phyloP scores from a whole-genome alignment of 169 alveolate genomes.

The Plasmodium chabaudi region DNA sequence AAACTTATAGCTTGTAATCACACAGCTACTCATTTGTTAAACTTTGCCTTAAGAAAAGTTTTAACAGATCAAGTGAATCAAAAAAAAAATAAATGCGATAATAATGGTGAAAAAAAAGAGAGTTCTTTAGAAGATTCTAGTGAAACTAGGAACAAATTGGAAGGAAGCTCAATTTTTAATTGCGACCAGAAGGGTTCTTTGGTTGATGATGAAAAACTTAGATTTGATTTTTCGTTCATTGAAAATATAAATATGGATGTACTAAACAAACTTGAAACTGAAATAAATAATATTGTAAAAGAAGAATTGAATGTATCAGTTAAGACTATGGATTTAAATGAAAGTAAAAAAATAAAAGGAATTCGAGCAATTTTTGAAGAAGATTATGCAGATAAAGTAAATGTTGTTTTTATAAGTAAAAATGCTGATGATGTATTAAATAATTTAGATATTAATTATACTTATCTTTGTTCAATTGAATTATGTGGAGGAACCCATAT shows the following conservation, averaged over 20 bases:
- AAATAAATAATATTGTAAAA: slow-evolving; percentile 81
- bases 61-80: slow-evolving; percentile 19
- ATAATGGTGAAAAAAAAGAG: background rate
- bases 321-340: slow-evolving; percentile 78
- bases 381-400: slow-evolving; percentile 93
- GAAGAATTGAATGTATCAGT: slow-evolving; percentile 80
- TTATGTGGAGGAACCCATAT: slow-evolving; percentile 95
- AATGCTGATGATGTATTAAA: slow-evolving; percentile 78
- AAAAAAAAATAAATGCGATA: background rate
- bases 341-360: slow-evolving; percentile 86
- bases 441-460: slow-evolving; percentile 74
- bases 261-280: slow-evolving; percentile 79
- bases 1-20: slow-evolving; percentile 92
- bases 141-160: background rate
- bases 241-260: slow-evolving; percentile 82
- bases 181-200: slow-evolving; percentile 91
- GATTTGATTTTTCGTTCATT: slow-evolving; percentile 89
- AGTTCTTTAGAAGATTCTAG: background rate
- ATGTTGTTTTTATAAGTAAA: slow-evolving; percentile 92
- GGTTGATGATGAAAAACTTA: slow-evolving; percentile 88
- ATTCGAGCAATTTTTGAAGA: slow-evolving; percentile 92
- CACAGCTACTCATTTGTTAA: slow-evolving; percentile 94
- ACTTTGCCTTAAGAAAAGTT: slow-evolving; percentile 89
- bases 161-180: slow-evolving; percentile 25
- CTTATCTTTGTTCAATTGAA: slow-evolving; percentile 86